A percentile compares a stretch with the other conserved stretches of the same genome.
Evolutionary conservation across 1,284 basidiomycete species (phyloP).

Genomic region (Sporisorium exsertum): DNA sequence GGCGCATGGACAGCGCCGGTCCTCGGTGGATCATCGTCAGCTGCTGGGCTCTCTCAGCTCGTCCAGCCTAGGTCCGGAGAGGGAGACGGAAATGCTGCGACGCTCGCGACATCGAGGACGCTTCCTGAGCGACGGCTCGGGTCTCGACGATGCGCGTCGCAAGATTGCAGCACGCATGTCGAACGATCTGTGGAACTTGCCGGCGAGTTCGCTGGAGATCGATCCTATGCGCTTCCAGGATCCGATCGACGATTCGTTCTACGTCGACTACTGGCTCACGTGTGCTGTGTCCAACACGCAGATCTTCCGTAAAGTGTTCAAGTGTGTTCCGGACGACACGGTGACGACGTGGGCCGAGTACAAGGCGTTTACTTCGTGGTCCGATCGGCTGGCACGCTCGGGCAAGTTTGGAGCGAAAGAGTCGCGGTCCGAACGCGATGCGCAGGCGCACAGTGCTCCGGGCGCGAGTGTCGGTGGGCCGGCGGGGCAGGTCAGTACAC

Average conservation of each 20-base stretch:
- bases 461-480: constrained; percentile 51
- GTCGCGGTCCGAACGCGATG: constrained; percentile 26
- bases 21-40: constrained; percentile 21
- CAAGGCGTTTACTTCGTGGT: constrained; percentile 61
- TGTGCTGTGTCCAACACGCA: constrained; percentile 65
- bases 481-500: constrained; percentile 16
- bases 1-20: constrained; percentile 7
- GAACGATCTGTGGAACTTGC: constrained; percentile 49
- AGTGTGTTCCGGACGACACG: constrained; percentile 66
- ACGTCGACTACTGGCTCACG: constrained; percentile 61
- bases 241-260: constrained; percentile 59
- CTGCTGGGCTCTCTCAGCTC: constrained; percentile 32
- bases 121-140: constrained; percentile 18
- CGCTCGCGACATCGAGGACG: constrained; percentile 28
- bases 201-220: constrained; percentile 44
- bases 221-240: constrained; percentile 57
- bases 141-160: constrained; percentile 30
- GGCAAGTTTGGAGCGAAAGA: constrained; percentile 49
- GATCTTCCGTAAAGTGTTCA: constrained; percentile 67
- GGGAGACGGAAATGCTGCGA: constrained; percentile 39
- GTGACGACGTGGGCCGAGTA: constrained; percentile 67
- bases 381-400: constrained; percentile 49
- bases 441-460: constrained; percentile 46
- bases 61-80: constrained; percentile 26
- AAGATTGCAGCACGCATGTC: constrained; percentile 51